Evolutionary conservation across 805 yeast species (phyloP), one percentile per base, ranked within the genome.

Genomic region (Torulaspora delbrueckii): DNA sequence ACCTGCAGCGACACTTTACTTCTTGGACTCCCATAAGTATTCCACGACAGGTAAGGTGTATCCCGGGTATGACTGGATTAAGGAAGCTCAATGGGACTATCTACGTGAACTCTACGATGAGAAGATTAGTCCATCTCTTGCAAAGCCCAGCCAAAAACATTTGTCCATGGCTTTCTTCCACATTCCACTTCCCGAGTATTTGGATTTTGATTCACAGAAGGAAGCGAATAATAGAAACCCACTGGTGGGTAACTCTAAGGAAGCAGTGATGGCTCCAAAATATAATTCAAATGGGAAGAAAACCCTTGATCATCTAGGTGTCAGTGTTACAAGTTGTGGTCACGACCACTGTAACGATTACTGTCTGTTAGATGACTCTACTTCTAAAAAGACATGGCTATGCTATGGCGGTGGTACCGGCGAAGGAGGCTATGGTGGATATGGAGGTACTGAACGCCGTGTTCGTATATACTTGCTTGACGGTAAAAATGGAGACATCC

Each of bases 331-430:
- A 0, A 73, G 84, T 44, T 95, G 86, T 12, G 99, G 99, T 0
- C 99, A 93, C 63, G 99, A 93, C 59, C 99, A 93, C 63, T 86
- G 88, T 56, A 93, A 93, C 65, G 98, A 93, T 60, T 93, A 77
- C 62, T 93, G 99, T 66, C 66, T 86, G 48, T 66, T 73, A 42
- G 84, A 85, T 53, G 63, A 70, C 18, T 62, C 68, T n/a, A 55
- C 59, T 2, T 48, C 55, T 6, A 54, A 54, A n/a, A 58, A 52
- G 9, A 66, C 84, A 26, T 87, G 96, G 95, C 68, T 93, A 27
- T 93, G 99, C 59, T 89, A 88, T 60, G 99, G 96, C 3, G 99
- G 99, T 22, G 95, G 82, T 1, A 75, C 78, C 4, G 99, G 98
- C 12, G 95, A 87, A 67, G 99, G 98, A 32, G 98, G 96, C 0